Base-by-base conservation (phyloP, 2,329 filamentous ascomycete species). In the Alternaria gaisen region DNA sequence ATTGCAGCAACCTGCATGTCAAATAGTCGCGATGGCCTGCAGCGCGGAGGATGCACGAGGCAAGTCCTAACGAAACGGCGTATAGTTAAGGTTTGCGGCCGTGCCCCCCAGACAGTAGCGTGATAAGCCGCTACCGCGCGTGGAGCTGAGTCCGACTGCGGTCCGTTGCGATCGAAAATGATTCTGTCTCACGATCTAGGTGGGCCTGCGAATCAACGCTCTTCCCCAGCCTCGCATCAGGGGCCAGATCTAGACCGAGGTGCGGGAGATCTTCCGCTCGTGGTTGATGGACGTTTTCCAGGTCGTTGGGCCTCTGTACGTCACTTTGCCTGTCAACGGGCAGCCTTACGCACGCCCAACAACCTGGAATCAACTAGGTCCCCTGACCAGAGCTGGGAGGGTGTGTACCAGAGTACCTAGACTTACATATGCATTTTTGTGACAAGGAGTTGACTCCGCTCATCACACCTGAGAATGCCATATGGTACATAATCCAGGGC, bases 21-120 rank as follows among this genome's bases (percentile, higher is more conserved):
- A 56, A 50, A 56, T 56, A 56, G 22, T 24, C 43, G 40, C 32
- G 26, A 50, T 56, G 24, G 18, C 24, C 24, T 24, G 16, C 30
- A 26, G 16, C 11, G 40, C 4, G 32, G 20, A 54, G 18, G 28
- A 34, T 54, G 52, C 52, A 38, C 52, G 53, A 38, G 18, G 22
- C 53, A 56, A 32, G 34, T 12, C n/a, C 46, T 50, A 42, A 50
- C 24, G 43, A 50, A 30, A 22, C 20, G 44, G 53, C 34, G 53
- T 41, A n/a, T 40, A 56, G 28, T 56, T 56, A 56, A 30, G 22
- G 43, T 56, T 50, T 40, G 14, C 32, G 24, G 14, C 43, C 32
- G 43, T 50, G 53, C 53, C 10, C 32, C 30, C 20, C 1, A 38
- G 14, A 11, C 20, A 22, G 43, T 50, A 56, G 53, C n/a, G 43